Evolutionary conservation across 257 asterid species (phyloP).

Genomic region (Nicotiana sylvestris): DNA sequence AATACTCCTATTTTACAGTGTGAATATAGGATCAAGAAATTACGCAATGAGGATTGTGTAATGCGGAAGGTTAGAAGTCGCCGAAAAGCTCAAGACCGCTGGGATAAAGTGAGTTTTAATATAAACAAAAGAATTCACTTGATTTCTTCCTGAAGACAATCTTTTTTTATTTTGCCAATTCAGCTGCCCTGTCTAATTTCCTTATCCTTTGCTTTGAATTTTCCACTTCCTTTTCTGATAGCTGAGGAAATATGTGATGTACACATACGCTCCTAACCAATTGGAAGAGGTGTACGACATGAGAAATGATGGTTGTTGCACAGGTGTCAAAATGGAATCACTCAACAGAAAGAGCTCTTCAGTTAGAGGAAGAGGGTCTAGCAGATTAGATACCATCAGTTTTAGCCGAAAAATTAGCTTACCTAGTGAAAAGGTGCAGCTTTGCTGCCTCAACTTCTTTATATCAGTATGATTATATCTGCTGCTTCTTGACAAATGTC

Average conservation of each 20-base stretch:
- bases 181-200: conserved; percentile 1
- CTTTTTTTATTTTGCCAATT: neutral
- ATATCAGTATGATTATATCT: conserved; percentile 7
- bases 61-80: conserved; percentile 68
- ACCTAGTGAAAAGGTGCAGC: conserved; percentile 48
- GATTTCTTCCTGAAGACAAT: neutral
- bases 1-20: conserved; percentile 42
- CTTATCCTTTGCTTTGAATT: conserved; percentile 8
- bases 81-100: conserved; percentile 69
- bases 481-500: conserved; percentile 7
- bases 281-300: conserved; percentile 42
- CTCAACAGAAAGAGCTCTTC: conserved; percentile 43
- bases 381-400: conserved; percentile 36
- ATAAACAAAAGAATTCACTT: neutral
- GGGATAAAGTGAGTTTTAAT: conserved; percentile 70
- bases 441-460: neutral
- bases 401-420: conserved; percentile 38
- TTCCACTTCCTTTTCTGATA: conserved; percentile 19
- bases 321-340: conserved; percentile 39
- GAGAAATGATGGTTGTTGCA: conserved; percentile 42
- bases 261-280: conserved; percentile 65
- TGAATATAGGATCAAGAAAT: conserved; percentile 76
- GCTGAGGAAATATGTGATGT: conserved; percentile 84
- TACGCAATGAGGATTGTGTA: conserved; percentile 69
- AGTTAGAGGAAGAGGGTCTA: conserved; percentile 30